phyloP scores from a whole-genome alignment of 192 early-diverging fungal genomes.

The Backusella westeae region DNA sequence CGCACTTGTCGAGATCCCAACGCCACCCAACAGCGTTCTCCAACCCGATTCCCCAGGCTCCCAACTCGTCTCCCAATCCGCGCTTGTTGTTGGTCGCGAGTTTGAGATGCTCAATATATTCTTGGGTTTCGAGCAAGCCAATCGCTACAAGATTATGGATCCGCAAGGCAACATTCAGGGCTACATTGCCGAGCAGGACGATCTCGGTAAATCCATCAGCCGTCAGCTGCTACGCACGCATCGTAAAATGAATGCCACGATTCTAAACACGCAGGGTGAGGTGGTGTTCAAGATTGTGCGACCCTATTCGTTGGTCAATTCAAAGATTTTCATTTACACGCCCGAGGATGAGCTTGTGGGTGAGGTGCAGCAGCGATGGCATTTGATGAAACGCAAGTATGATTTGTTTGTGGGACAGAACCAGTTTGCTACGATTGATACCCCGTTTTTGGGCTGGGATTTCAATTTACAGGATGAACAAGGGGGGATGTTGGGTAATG shows the following conservation, averaged over 20 bases:
- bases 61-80: slow-evolving; percentile 40
- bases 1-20: background rate
- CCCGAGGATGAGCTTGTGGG: slow-evolving; percentile 65
- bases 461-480: slow-evolving; percentile 66
- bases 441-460: slow-evolving; percentile 74
- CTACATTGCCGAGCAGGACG: slow-evolving; percentile 79
- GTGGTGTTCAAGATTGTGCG: slow-evolving; percentile 64
- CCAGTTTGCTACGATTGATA: slow-evolving; percentile 73
- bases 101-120: slow-evolving; percentile 85
- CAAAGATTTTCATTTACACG: slow-evolving; percentile 64
- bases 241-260: slow-evolving; percentile 69
- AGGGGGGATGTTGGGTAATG: slow-evolving; percentile 50
- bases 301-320: slow-evolving; percentile 81
- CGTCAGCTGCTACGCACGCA: slow-evolving; percentile 76
- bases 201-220: slow-evolving; percentile 54
- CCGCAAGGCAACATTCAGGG: slow-evolving; percentile 64
- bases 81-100: slow-evolving; percentile 68
- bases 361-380: slow-evolving; percentile 86
- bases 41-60: background rate
- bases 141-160: slow-evolving; percentile 80
- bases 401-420: slow-evolving; percentile 66
- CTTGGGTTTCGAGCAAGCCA: slow-evolving; percentile 82
- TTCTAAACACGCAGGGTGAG: slow-evolving; percentile 71
- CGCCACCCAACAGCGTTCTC: background rate
- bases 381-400: slow-evolving; percentile 76